Evolutionary conservation across 495 filamentous ascomycete species (phyloP).

Genomic region (Cairneyella variabilis): DNA sequence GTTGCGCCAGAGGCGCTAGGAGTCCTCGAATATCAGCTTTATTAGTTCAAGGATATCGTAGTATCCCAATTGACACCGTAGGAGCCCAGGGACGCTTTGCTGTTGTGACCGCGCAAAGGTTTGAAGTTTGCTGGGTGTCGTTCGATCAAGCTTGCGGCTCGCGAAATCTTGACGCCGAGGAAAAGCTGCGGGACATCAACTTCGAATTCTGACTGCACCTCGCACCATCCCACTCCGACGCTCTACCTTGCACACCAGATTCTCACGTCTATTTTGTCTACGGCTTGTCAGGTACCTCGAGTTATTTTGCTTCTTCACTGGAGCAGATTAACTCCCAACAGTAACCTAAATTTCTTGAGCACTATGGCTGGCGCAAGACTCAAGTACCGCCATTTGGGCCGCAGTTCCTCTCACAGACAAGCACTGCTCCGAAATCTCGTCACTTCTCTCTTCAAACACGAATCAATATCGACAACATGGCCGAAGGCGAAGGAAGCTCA

Average conservation of each 20-base stretch:
- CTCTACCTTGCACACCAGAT: too few relatives aligned
- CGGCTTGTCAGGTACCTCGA: too few relatives aligned
- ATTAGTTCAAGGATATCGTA: conserved; percentile 1
- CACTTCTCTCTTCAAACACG: conserved; percentile 88
- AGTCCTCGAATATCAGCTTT: neutral
- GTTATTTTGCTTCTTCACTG: too few relatives aligned
- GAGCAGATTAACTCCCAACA: too few relatives aligned
- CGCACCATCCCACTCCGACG: too few relatives aligned
- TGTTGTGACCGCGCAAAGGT: neutral
- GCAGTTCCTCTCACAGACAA: conserved; percentile 79
- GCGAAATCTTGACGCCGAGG: conserved; percentile 7
- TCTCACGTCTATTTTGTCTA: too few relatives aligned
- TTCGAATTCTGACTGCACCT: too few relatives aligned
- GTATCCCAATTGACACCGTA: conserved; percentile 11
- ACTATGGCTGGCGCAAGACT: conserved; percentile 78
- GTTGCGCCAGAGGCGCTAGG: conserved; percentile 14
- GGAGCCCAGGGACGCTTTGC: conserved; percentile 14
- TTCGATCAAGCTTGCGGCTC: conserved; percentile 7
- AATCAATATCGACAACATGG: conserved; percentile 92
- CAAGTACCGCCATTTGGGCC: conserved; percentile 84
- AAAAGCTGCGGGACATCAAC: neutral
- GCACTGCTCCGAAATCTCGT: conserved; percentile 94
- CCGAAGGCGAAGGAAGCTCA: conserved; percentile 97
- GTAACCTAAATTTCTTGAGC: too few relatives aligned
- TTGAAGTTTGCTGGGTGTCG: conserved; percentile 3